These are phyloP conservation scores for Monsonia emarginata DNA, from an alignment of 441 rosid species.

Conservation along the genomic window DNA sequence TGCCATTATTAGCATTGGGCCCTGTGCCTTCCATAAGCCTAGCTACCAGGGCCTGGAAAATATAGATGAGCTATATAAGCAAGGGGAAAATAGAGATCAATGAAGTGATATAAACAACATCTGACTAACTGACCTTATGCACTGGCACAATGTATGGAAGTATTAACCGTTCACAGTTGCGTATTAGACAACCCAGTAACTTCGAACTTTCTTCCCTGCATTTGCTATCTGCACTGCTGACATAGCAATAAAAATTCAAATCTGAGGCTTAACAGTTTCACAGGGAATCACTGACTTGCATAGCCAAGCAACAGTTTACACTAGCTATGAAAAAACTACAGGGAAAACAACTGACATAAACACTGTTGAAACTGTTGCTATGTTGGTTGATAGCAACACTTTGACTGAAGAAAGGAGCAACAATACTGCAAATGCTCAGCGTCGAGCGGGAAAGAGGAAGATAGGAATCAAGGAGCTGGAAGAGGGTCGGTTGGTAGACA, in stretches of 20 bases:
- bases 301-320: background rate
- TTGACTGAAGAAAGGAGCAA: too few relatives aligned
- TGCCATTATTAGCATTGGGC: conserved; percentile 77
- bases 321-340: background rate
- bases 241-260: conserved; percentile 34
- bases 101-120: conserved; percentile 19
- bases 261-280: conserved; percentile 6
- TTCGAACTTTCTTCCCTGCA: conserved; percentile 98
- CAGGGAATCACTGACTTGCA: background rate
- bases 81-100: conserved; percentile 11
- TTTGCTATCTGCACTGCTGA: conserved; percentile 98
- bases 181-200: conserved; percentile 92
- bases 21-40: conserved; percentile 88
- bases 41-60: conserved; percentile 89
- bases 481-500: too few relatives aligned
- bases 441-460: too few relatives aligned
- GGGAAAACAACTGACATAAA: too few relatives aligned
- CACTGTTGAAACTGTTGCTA: too few relatives aligned
- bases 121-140: conserved; percentile 64
- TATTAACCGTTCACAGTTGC: conserved; percentile 89
- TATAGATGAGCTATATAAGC: conserved; percentile 13
- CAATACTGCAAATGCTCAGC: too few relatives aligned
- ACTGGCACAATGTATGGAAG: conserved; percentile 92
- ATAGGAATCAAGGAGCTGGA: too few relatives aligned
- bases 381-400: too few relatives aligned